phyloP scores from a whole-genome alignment of 2,329 filamentous ascomycete genomes.

The Aspergillus sergii region DNA sequence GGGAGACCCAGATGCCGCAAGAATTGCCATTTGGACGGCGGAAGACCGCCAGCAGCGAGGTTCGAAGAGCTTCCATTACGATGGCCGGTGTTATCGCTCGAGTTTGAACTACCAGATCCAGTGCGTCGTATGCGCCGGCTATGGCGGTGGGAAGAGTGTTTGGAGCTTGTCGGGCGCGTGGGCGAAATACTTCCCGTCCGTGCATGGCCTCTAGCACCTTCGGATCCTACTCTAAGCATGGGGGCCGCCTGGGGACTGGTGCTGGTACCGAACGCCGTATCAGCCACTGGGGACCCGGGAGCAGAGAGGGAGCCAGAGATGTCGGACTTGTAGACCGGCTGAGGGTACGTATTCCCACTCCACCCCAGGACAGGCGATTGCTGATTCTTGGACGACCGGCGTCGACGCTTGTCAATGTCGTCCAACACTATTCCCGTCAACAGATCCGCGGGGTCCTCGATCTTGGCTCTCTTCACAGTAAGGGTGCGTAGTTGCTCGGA shows the following conservation, averaged over 20 bases:
- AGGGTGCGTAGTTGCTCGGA: conserved; percentile 90
- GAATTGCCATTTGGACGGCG: conserved; percentile 91
- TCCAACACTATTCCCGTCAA: conserved; percentile 92
- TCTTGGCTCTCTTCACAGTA: conserved; percentile 80
- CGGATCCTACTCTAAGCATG: conserved; percentile 62
- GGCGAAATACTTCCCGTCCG: conserved; percentile 79
- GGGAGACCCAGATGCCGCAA: conserved; percentile 87
- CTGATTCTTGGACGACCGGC: conserved; percentile 83
- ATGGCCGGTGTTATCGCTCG: conserved; percentile 62
- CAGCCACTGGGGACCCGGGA: conserved; percentile 64
- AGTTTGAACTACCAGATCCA: conserved; percentile 90
- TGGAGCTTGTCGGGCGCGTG: conserved; percentile 72
- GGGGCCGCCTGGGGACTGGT: conserved; percentile 51
- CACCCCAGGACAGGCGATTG: conserved; percentile 76
- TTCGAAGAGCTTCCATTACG: conserved; percentile 73
- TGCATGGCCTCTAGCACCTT: conserved; percentile 36
- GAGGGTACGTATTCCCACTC: conserved; percentile 59
- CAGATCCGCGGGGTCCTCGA: conserved; percentile 89
- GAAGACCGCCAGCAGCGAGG: conserved; percentile 71
- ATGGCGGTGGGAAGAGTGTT: conserved; percentile 67
- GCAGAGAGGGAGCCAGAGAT: conserved; percentile 68
- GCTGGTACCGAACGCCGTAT: conserved; percentile 50
- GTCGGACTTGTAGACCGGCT: conserved; percentile 64
- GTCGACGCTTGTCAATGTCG: conserved; percentile 89
- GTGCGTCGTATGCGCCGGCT: conserved; percentile 79